Evolutionary conservation across 2,329 filamentous ascomycete species (phyloP).

Genomic region (Elsinoe ampelina): DNA sequence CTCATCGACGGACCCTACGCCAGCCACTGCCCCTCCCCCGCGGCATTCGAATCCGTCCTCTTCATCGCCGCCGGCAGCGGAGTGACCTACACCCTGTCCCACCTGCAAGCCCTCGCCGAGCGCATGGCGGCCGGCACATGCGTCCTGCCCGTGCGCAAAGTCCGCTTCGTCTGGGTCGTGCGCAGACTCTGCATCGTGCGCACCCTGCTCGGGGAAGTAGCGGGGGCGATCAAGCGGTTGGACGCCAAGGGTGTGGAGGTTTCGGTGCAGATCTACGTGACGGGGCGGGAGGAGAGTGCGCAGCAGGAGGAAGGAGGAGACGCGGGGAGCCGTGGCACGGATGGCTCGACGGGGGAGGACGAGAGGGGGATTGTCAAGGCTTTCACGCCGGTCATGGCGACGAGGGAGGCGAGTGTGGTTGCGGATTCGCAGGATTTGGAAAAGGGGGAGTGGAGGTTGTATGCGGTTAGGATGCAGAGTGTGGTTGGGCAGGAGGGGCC

Average conservation of each 20-base stretch:
- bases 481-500: not conserved
- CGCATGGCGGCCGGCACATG: conserved; percentile 15
- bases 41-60: conserved; percentile 22
- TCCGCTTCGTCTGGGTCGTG: conserved; percentile 23
- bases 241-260: conserved; percentile 18
- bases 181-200: conserved; percentile 18
- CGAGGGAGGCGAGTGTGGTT: conserved; percentile 1
- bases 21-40: conserved; percentile 20
- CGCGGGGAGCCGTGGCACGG: not conserved
- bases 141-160: conserved; percentile 18
- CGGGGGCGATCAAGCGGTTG: conserved; percentile 17
- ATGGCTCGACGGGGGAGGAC: not conserved
- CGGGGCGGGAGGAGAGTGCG: not conserved
- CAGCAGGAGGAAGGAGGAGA: not conserved
- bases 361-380: conserved; percentile 1
- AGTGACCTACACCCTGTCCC: conserved; percentile 22
- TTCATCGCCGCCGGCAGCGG: conserved; percentile 23
- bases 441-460: not conserved
- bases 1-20: conserved; percentile 23
- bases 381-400: conserved; percentile 4
- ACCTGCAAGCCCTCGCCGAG: conserved; percentile 22
- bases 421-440: conserved; percentile 3
- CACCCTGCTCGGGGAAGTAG: conserved; percentile 20
- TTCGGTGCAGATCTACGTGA: conserved; percentile 20
- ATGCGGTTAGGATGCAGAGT: not conserved